Evolutionary conservation across 176 grass and related monocot species (phyloP).

Genomic region (Chloris gayana): DNA sequence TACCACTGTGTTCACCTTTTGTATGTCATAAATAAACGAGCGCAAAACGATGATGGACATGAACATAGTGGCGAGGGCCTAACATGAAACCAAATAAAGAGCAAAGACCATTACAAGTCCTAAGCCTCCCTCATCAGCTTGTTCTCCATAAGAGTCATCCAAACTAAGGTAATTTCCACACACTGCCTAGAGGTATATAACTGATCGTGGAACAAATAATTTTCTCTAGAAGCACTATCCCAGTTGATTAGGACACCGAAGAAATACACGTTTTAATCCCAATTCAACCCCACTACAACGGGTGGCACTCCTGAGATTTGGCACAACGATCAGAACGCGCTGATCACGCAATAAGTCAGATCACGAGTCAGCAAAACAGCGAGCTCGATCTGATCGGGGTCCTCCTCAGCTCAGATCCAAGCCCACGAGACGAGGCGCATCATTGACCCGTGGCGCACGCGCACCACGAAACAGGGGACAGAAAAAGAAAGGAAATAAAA

Average conservation of each 20-base stretch:
- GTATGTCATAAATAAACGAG: neutral
- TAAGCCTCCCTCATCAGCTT: neutral
- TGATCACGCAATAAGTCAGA: neutral
- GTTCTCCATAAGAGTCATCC: neutral
- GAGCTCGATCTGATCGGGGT: neutral
- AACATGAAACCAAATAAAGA: neutral
- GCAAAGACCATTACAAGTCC: neutral
- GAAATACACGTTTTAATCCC: neutral
- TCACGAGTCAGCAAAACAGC: neutral
- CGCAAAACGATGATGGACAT: neutral
- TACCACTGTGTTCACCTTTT: neutral
- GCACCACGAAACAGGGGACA: neutral
- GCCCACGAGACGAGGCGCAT: neutral
- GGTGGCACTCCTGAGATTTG: neutral
- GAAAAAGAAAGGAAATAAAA: neutral
- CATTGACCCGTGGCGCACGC: slow-evolving; percentile 14
- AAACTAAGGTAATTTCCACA: neutral
- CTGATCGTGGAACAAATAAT: neutral
- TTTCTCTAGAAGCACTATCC: neutral
- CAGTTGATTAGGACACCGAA: neutral
- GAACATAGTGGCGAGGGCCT: neutral
- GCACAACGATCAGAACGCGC: neutral
- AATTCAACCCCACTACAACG: neutral
- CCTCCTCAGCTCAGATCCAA: slow-evolving; percentile 43
- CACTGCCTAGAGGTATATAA: neutral